Evolutionary conservation across 129 eudicot species (phyloP), one percentile per base, ranked within the genome.

Genomic region (Arctium minus): DNA sequence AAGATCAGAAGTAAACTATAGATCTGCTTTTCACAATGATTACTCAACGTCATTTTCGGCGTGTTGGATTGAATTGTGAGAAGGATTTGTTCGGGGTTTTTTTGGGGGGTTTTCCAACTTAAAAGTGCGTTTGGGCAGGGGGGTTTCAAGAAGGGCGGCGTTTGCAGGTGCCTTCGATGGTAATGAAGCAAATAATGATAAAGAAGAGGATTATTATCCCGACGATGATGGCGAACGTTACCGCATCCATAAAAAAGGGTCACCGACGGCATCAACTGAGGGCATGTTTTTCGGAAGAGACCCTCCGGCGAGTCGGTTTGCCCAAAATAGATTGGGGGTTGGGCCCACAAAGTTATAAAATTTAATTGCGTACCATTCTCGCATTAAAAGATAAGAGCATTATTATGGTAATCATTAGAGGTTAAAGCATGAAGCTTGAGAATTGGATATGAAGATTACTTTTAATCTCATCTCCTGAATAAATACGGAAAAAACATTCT

Each of bases 91-190:
- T 32, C 1, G 40, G 6, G 64, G 30, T 32, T 80, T 71, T 71
- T 35, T 46, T 12, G 50, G 70, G 22, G 81, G 64, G 32, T 80
- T 64, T 82, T 76, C 31, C 29, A 64, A 37, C 70, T 40, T 32
- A 78, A 80, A 69, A 83, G 35, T n/a, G 78, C 65, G 77, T 74
- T 22, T 84, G 76, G 82, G 77, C 17, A 33, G 64, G 33, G 39
- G 70, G 64, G 50, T 31, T 37, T 86, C 73, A 85, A 29, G 88
- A 83, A 11, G 90, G 76, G 30, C 87, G 88, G 79, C 81, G 87
- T 74, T 89, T 93, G 97, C 99, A 96, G 88, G 98, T 93, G 84
- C 88, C 98, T 79, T 96, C 97, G 40, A 93, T 82, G 8, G 98
- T 88, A 82, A 96, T 92, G 87, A 89, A 72, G 68, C 97, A 96